These are phyloP conservation scores for Lavandula angustifolia DNA, from an alignment of 257 asterid genomes.

Conservation along the genomic window DNA sequence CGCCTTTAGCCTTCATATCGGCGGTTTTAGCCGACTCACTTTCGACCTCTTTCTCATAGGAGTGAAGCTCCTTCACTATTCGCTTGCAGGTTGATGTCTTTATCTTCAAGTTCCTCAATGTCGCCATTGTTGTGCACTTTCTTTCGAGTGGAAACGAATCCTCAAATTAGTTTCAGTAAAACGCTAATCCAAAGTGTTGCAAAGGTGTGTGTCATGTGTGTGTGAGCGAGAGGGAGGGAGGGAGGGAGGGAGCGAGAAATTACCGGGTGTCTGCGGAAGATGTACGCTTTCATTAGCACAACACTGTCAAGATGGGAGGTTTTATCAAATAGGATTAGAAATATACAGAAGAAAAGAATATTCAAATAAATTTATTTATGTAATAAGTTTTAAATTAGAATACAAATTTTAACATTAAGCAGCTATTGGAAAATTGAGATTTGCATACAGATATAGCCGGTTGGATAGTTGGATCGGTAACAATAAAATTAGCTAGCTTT, in stretches of 20 bases:
- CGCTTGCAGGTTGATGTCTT: conserved; percentile 85
- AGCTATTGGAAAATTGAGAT: too few species aligned
- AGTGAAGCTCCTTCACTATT: conserved; percentile 74
- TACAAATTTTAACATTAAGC: too few species aligned
- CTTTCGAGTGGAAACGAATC: not conserved
- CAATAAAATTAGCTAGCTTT: too few species aligned
- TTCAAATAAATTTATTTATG: too few species aligned
- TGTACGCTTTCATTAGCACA: conserved; percentile 18
- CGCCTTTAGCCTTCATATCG: conserved; percentile 77
- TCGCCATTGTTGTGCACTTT: conserved; percentile 39
- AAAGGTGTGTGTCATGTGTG: too few species aligned
- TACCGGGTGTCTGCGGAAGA: conserved; percentile 30
- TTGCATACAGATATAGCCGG: too few species aligned
- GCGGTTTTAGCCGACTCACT: conserved; percentile 80
- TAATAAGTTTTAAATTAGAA: too few species aligned
- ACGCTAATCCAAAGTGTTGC: not conserved
- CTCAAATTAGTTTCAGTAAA: conserved; percentile 13
- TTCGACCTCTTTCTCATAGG: conserved; percentile 86
- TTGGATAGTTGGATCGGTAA: too few species aligned
- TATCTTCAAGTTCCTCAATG: conserved; percentile 74
- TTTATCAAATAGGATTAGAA: too few species aligned
- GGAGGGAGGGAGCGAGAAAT: not conserved
- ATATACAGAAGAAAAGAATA: too few species aligned
- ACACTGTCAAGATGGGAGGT: not conserved
- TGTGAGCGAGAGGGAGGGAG: not conserved